A percentile compares a stretch with the other conserved stretches of the same genome.
phyloP scores from a whole-genome alignment of 768 basidiomycete species.

The Suillus lakei region DNA sequence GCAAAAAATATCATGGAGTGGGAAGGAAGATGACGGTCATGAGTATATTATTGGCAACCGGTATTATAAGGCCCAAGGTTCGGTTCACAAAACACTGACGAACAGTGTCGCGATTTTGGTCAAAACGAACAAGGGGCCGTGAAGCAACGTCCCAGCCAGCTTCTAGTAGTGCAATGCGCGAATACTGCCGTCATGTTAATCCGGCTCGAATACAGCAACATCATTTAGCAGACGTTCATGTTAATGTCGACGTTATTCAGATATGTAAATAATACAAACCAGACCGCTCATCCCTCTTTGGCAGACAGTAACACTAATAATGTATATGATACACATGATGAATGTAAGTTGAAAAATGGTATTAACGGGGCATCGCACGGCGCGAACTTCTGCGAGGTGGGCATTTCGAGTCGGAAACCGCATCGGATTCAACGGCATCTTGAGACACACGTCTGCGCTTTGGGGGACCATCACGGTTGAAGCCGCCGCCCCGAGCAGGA shows the following conservation, averaged over 20 bases:
- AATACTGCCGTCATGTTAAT: background rate
- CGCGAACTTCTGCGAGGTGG: background rate
- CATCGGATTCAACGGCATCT: background rate
- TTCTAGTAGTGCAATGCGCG: background rate
- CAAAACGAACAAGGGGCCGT: background rate
- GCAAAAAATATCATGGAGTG: constrained; percentile 11
- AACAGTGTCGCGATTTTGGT: background rate
- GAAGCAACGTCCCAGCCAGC: background rate
- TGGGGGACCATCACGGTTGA: background rate
- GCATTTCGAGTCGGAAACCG: background rate
- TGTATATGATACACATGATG: background rate
- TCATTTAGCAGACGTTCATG: background rate
- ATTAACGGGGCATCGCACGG: background rate
- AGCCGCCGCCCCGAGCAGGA: background rate
- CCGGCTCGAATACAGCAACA: background rate
- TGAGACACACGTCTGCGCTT: constrained; percentile 2
- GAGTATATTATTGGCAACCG: background rate
- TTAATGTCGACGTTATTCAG: background rate
- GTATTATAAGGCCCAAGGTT: background rate
- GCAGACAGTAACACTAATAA: background rate
- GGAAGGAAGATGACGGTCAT: constrained; percentile 12
- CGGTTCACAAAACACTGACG: background rate
- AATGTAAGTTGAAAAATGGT: background rate
- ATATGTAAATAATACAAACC: background rate
- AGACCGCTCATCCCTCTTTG: background rate